phyloP scores from a whole-genome alignment of 768 basidiomycete genomes.

The Suillus occidentalis region DNA sequence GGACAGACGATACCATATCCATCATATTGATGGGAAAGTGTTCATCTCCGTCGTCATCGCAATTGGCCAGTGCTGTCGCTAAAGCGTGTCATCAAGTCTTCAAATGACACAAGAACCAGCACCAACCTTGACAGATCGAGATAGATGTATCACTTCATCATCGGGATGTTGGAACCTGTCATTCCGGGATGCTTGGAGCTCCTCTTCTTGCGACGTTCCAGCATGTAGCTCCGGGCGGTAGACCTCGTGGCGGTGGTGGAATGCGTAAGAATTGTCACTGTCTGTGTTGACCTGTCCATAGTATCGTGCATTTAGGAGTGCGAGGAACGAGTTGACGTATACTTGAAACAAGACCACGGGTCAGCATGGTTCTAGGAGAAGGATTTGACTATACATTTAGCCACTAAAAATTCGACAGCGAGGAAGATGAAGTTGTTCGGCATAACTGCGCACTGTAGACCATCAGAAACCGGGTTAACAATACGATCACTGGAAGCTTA shows the following conservation, averaged over 20 bases:
- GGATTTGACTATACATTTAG: neutral
- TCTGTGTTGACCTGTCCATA: neutral
- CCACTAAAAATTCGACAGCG: conserved; percentile 1
- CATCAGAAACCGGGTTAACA: neutral
- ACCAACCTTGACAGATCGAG: neutral
- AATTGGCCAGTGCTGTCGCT: neutral
- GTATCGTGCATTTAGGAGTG: conserved; percentile 1
- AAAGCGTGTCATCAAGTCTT: neutral
- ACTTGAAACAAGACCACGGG: neutral
- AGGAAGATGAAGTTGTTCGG: conserved; percentile 6
- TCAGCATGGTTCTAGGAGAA: neutral
- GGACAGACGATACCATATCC: neutral
- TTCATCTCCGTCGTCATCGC: neutral
- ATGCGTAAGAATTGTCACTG: neutral
- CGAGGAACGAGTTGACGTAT: neutral
- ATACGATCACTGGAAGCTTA: neutral
- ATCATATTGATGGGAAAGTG: neutral
- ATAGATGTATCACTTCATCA: neutral
- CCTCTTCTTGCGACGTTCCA: neutral
- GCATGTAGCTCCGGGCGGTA: neutral
- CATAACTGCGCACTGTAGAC: conserved; percentile 7
- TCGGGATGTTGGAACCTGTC: neutral
- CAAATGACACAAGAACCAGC: neutral
- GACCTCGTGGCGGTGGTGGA: neutral
- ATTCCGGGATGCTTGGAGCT: neutral